Percentiles rank a stretch among this genome's conserved stretches.
Conservation (phyloP, 2,329 filamentous ascomycete genomes). For the Fusarium denticulatum region DNA sequence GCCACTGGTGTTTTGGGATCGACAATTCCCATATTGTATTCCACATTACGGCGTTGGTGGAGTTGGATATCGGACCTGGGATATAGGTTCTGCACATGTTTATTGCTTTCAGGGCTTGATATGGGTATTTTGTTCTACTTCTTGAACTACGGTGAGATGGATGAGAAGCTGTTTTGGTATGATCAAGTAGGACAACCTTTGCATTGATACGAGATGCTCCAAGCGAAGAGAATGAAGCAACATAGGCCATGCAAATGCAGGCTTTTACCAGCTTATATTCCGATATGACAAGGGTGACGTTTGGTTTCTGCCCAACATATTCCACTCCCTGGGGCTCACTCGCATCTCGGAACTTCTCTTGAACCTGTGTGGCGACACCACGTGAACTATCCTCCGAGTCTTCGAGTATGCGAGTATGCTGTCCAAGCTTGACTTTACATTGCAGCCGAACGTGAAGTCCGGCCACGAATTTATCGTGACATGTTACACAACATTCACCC, state of each 20-base stretch:
- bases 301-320: neutral
- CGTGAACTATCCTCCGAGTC: neutral
- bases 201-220: conserved; percentile 1
- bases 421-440: neutral
- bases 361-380: neutral
- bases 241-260: conserved; percentile 2
- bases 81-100: conserved; percentile 28
- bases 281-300: neutral
- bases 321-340: neutral
- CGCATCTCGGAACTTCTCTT: neutral
- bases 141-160: neutral
- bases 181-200: neutral
- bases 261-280: neutral
- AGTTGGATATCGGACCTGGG: conserved; percentile 34
- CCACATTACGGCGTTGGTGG: conserved; percentile 36
- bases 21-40: conserved; percentile 25
- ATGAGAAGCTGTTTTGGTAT: neutral
- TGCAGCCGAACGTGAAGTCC: neutral
- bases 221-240: neutral
- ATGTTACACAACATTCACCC: neutral
- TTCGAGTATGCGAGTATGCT: too few relatives aligned
- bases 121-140: neutral
- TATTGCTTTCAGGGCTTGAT: conserved; percentile 3
- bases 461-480: neutral
- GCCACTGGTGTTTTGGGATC: neutral